Evolutionary conservation across 2,329 filamentous ascomycete species (phyloP).

Genomic region (Penicillium sumatraense): DNA sequence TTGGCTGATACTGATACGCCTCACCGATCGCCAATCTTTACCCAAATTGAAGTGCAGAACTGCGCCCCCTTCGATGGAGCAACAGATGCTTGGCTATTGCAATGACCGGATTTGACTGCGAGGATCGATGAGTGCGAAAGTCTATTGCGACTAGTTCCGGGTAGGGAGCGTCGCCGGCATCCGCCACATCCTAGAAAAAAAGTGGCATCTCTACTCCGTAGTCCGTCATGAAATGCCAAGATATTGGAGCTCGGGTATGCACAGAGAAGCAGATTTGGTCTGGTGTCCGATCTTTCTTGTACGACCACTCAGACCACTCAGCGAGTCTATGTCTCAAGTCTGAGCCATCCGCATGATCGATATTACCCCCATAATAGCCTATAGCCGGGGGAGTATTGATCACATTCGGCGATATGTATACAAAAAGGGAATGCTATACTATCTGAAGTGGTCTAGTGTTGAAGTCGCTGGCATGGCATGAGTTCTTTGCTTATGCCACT

Average conservation of each 20-base stretch:
- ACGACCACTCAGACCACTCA: background rate
- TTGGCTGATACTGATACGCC: background rate
- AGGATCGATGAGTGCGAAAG: slow-evolving; percentile 18
- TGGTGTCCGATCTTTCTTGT: slow-evolving; percentile 4
- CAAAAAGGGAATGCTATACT: background rate
- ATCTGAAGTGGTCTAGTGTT: background rate
- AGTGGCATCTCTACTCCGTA: background rate
- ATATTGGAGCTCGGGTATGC: background rate
- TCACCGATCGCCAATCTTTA: slow-evolving; percentile 10
- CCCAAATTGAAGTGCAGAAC: slow-evolving; percentile 12
- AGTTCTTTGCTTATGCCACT: background rate
- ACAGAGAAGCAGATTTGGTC: background rate
- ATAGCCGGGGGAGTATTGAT: background rate
- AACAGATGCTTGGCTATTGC: slow-evolving; percentile 1
- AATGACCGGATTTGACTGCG: slow-evolving; percentile 6
- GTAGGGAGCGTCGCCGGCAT: slow-evolving; percentile 5
- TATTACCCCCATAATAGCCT: background rate
- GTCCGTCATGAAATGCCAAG: background rate
- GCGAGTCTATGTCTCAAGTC: background rate
- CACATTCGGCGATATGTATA: background rate
- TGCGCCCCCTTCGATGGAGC: slow-evolving; percentile 5
- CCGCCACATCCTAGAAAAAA: slow-evolving; percentile 7
- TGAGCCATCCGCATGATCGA: background rate
- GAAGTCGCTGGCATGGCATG: background rate
- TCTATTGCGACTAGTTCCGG: slow-evolving; percentile 13